These are phyloP conservation scores for Kwoniella mangroviensis DNA, from an alignment of 768 basidiomycete genomes.

Conservation along the genomic window DNA sequence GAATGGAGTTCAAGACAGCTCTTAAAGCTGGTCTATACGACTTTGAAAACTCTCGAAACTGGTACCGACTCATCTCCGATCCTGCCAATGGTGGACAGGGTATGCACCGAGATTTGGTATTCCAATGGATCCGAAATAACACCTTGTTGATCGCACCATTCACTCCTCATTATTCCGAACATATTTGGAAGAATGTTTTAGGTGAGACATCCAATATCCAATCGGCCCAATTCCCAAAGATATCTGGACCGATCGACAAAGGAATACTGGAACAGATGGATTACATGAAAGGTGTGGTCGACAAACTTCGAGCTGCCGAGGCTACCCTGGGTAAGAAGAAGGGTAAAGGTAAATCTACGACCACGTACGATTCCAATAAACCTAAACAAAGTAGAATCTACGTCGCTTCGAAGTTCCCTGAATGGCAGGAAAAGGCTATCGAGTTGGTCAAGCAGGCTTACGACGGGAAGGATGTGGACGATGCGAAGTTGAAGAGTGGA, in stretches of 20 bases:
- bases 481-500: slow-evolving; percentile 72
- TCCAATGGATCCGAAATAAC: slow-evolving; percentile 81
- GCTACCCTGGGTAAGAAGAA: slow-evolving; percentile 75
- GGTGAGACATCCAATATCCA: slow-evolving; percentile 78
- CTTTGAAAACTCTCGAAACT: slow-evolving; percentile 85
- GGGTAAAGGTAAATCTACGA: slow-evolving; percentile 66
- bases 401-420: slow-evolving; percentile 86
- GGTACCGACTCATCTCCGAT: slow-evolving; percentile 90
- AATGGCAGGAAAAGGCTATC: slow-evolving; percentile 88
- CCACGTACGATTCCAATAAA: slow-evolving; percentile 74
- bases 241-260: slow-evolving; percentile 66
- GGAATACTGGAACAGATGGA: slow-evolving; percentile 71
- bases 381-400: slow-evolving; percentile 86
- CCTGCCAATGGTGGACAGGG: slow-evolving; percentile 66
- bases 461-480: slow-evolving; percentile 68
- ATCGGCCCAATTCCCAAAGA: slow-evolving; percentile 79
- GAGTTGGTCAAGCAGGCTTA: slow-evolving; percentile 73
- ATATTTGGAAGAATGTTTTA: slow-evolving; percentile 79
- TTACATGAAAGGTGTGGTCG: slow-evolving; percentile 91
- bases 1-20: slow-evolving; percentile 93
- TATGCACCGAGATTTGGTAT: slow-evolving; percentile 87
- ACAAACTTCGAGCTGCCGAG: slow-evolving; percentile 89
- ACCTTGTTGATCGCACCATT: slow-evolving; percentile 81
- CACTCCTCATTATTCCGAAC: slow-evolving; percentile 91
- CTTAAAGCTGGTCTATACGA: slow-evolving; percentile 96